A percentile compares a stretch with the other conserved stretches of the same genome.
These are phyloP conservation scores for Mrakia blollopis DNA, from an alignment of 768 basidiomycete genomes.

Conservation along the genomic window DNA sequence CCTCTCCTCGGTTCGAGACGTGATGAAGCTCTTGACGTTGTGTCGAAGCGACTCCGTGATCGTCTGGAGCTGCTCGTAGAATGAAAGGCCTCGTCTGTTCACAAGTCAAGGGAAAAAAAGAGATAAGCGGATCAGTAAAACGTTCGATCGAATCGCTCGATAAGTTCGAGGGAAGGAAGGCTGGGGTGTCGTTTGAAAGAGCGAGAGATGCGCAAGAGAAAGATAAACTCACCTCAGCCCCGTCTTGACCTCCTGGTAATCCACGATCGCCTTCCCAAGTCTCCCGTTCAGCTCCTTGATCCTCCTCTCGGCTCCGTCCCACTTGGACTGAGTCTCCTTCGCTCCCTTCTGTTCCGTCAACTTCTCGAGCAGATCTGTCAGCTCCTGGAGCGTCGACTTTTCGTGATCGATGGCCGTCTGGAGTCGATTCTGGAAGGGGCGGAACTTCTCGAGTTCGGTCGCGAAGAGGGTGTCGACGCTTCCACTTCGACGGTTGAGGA, in stretches of 20 bases:
- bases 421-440: constrained; percentile 79
- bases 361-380: constrained; percentile 65
- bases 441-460: constrained; percentile 90
- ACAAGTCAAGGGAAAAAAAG: constrained; percentile 4
- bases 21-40: constrained; percentile 60
- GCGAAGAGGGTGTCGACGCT: constrained; percentile 85
- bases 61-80: constrained; percentile 74
- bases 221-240: constrained; percentile 64
- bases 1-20: constrained; percentile 63
- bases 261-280: constrained; percentile 71
- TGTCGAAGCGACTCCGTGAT: constrained; percentile 57
- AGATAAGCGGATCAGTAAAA: not conserved
- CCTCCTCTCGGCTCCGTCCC: constrained; percentile 73
- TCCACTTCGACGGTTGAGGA: constrained; percentile 72
- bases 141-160: too few relatives aligned
- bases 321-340: constrained; percentile 68
- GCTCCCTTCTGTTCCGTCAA: constrained; percentile 69
- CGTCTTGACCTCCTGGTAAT: constrained; percentile 79
- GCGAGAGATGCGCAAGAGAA: not conserved
- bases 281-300: constrained; percentile 69
- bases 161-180: too few relatives aligned
- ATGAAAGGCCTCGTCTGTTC: constrained; percentile 75
- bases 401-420: constrained; percentile 73
- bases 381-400: constrained; percentile 65
- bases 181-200: too few relatives aligned